Evolutionary conservation across 352 stramenopile species (phyloP).

Genomic region (Phytophthora foliorum): DNA sequence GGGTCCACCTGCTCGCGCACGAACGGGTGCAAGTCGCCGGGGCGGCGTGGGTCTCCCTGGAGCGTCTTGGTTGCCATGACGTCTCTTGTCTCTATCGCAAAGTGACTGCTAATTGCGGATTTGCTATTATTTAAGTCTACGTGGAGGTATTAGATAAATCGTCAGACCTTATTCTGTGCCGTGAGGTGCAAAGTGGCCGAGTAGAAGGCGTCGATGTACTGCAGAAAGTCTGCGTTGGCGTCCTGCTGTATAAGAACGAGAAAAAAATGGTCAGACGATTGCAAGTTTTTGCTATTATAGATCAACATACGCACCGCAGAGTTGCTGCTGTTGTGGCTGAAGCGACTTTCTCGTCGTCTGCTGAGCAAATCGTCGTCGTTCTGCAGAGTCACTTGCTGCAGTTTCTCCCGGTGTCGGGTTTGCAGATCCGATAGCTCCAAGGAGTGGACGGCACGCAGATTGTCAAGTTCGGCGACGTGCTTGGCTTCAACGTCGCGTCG

Average conservation of each 20-base stretch:
- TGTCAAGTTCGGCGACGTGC: conserved; percentile 58
- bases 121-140: conserved; percentile 15
- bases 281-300: background rate
- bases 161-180: conserved; percentile 30
- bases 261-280: background rate
- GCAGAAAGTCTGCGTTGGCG: conserved; percentile 60
- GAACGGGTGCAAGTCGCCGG: conserved; percentile 76
- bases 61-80: conserved; percentile 38
- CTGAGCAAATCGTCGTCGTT: conserved; percentile 58
- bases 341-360: conserved; percentile 36
- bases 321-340: conserved; percentile 9
- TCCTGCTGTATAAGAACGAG: conserved; percentile 25
- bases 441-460: conserved; percentile 52
- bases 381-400: conserved; percentile 50
- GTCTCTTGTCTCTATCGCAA: conserved; percentile 22
- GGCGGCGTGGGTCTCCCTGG: conserved; percentile 67
- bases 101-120: conserved; percentile 3
- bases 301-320: background rate
- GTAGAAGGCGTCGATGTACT: conserved; percentile 80
- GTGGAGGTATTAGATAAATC: background rate
- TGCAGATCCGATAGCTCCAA: conserved; percentile 64
- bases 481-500: conserved; percentile 44
- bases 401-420: conserved; percentile 58
- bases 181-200: conserved; percentile 55
- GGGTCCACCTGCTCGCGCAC: conserved; percentile 62